Percentiles rank a stretch among this genome's conserved stretches.
These are phyloP conservation scores for Triticum turgidum DNA, from an alignment of 176 grass and related monocot species.

Conservation along the genomic window DNA sequence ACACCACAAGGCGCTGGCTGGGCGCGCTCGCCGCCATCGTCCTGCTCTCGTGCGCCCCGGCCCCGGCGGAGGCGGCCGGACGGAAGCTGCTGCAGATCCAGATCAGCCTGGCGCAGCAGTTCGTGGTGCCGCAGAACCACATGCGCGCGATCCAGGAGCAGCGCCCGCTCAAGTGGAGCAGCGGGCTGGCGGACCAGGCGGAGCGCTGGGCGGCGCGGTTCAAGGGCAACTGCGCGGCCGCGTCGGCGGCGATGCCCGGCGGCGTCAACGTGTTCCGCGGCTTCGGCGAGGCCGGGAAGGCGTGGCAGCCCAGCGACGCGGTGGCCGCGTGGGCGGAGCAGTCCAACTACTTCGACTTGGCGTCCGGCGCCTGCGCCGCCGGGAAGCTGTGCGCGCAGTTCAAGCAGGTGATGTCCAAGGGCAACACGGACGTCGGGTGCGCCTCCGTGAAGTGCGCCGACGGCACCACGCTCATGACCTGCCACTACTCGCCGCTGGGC, in stretches of 20 bases:
- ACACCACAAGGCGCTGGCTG: constrained; percentile 29
- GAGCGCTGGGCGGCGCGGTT: constrained; percentile 34
- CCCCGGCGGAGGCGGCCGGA: neutral
- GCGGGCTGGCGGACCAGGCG: constrained; percentile 35
- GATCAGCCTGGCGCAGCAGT: constrained; percentile 38
- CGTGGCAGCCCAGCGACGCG: constrained; percentile 53
- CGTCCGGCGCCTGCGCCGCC: constrained; percentile 36
- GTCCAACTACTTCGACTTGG: constrained; percentile 43
- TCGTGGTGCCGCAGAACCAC: constrained; percentile 40
- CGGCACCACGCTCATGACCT: constrained; percentile 47
- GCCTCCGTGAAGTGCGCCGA: constrained; percentile 34
- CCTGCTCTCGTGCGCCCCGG: neutral
- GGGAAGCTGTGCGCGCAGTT: constrained; percentile 33
- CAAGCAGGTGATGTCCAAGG: constrained; percentile 58
- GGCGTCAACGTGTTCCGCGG: constrained; percentile 62
- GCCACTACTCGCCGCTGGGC: constrained; percentile 56
- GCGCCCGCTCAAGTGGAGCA: constrained; percentile 50
- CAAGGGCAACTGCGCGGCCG: constrained; percentile 42
- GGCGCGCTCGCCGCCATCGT: neutral
- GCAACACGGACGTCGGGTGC: constrained; percentile 52
- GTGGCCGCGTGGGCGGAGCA: constrained; percentile 53
- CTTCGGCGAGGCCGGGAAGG: neutral
- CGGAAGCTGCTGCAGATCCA: constrained; percentile 41
- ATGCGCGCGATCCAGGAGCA: constrained; percentile 34
- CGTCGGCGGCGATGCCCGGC: neutral